Base-by-base conservation (phyloP, 371 early-diverging fungal species). In the Vairimorpha necatrix region DNA sequence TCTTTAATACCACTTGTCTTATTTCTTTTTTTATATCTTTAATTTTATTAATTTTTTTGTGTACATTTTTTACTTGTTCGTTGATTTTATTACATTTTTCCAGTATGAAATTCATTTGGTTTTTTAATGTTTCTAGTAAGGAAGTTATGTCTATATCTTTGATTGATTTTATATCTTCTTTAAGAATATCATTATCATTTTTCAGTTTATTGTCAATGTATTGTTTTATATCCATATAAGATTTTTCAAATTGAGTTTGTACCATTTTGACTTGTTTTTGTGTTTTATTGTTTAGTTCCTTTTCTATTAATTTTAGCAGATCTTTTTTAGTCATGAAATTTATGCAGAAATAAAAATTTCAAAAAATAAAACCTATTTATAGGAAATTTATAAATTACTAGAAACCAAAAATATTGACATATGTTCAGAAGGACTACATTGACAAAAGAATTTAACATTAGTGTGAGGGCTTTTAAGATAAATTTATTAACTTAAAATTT, bases 291-390 rank as follows among this genome's bases (percentile, higher is more conserved):
- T 4, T 11, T 50, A 50, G 22, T 50, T 50, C 50, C 22, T 50
- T 50, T 50, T 50, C 50, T 11, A 50, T 50, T 4, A 50, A n/a
- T 50, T 50, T 50, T 50, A 50, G 22, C 22, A 50, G 22, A 50
- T 50, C n/a, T 50, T 50, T 50, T 4, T 50, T 50, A n/a, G 50
- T n/a, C 50, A 50, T 50, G 7, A 42, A 9, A 42, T 42, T 50
- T 50, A 50, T 50, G 50, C 50, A 50, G 14, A 50, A 50, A 50
- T n/a, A 50, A 50, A 50, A 50, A 50, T 11, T 13, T 50, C 22
- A 13, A n/a, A 22, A 13, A 50, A 50, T 4, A n/a, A 22, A 42
- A 16, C 42, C 7, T 42, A 9, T 42, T 42, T 42, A 7, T 9
- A 42, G 42, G 7, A 42, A 42, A n/a, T n/a, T n/a, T n/a, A n/a